Conservation (phyloP, 73 alveolate genomes). For the Tetrahymena thermophila region DNA sequence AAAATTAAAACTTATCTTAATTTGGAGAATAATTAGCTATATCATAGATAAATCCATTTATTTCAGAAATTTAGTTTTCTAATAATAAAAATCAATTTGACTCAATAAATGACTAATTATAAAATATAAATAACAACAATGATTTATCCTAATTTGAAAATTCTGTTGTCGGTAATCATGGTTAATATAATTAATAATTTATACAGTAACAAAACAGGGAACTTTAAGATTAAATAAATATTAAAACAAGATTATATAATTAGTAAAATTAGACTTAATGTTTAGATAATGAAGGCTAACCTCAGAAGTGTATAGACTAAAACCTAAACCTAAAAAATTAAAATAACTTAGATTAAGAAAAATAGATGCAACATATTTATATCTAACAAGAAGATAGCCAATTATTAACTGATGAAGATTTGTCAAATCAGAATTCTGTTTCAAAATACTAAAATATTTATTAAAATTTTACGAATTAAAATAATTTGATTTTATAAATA, state of each 20-base stretch:
- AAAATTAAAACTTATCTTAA: neutral
- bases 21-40: neutral
- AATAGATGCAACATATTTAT: neutral
- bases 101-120: neutral
- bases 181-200: too few relatives aligned
- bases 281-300: neutral
- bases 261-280: too few relatives aligned
- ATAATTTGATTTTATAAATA: too few relatives aligned
- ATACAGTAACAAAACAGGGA: too few relatives aligned
- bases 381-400: neutral
- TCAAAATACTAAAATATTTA: neutral
- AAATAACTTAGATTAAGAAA: neutral
- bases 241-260: too few relatives aligned
- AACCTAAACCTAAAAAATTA: neutral
- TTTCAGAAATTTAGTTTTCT: neutral
- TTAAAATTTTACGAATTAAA: too few relatives aligned
- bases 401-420: neutral
- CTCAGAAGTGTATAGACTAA: neutral
- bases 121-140: neutral
- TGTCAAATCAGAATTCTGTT: neutral
- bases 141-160: neutral
- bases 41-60: neutral
- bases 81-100: neutral
- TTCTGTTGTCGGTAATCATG: neutral
- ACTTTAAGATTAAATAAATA: too few relatives aligned